Percentiles rank a stretch among this genome's conserved stretches.
Evolutionary conservation across 139 green algal genomes (phyloP).

Genomic region (Coccomyxa sp.): DNA sequence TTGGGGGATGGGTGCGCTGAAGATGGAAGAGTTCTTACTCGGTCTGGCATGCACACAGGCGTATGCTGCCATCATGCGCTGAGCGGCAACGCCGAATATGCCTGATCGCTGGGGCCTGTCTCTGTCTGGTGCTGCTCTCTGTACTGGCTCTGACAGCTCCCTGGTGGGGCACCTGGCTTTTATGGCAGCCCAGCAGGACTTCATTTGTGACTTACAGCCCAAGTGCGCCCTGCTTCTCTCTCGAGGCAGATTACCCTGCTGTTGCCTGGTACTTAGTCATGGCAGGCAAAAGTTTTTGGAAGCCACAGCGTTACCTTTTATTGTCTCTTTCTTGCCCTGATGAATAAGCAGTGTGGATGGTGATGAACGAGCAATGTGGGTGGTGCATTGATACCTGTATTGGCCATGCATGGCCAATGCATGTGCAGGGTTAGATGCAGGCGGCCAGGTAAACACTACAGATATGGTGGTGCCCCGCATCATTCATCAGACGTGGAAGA

Average conservation of each 20-base stretch:
- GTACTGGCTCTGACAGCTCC: not conserved
- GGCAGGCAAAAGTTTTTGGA: no score
- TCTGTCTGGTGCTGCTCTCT: not conserved
- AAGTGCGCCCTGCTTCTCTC: not conserved
- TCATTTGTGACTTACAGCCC: not conserved
- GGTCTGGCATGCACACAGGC: not conserved
- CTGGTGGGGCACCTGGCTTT: constrained; percentile 1
- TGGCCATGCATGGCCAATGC: no score
- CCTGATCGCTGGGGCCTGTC: not conserved
- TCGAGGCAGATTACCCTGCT: no score
- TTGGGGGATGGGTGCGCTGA: no score
- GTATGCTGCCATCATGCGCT: not conserved
- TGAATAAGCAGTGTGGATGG: no score
- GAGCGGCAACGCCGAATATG: not conserved
- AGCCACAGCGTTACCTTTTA: no score
- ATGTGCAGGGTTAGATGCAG: no score
- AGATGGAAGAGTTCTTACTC: not conserved
- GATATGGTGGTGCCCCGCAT: constrained; percentile 29
- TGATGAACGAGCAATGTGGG: no score
- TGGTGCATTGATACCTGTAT: no score
- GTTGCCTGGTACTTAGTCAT: no score
- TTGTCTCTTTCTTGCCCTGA: no score
- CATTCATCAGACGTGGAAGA: constrained; percentile 59
- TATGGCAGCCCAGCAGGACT: not conserved
- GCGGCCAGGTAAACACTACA: no score